These are phyloP conservation scores for Malus hybrid DNA, from an alignment of 331 rosid species.

Conservation along the genomic window DNA sequence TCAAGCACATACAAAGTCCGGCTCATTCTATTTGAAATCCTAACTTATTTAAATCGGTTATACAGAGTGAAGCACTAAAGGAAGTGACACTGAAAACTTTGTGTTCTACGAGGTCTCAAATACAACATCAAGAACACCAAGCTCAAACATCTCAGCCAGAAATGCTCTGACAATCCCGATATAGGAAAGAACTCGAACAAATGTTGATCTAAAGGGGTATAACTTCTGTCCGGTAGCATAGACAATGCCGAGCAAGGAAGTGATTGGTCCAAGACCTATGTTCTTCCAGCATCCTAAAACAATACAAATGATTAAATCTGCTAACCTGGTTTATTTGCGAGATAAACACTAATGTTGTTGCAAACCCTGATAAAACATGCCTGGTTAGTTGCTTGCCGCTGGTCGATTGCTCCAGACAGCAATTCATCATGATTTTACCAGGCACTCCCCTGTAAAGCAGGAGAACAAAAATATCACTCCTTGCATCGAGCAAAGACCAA, in stretches of 20 bases:
- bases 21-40: neutral
- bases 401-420: conserved; percentile 35
- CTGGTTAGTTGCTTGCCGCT: conserved; percentile 44
- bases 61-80: neutral
- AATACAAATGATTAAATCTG: neutral
- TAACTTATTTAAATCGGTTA: neutral
- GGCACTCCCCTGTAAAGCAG: conserved; percentile 41
- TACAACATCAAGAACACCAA: neutral
- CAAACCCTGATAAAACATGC: conserved; percentile 54
- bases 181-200: neutral
- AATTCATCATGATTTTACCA: conserved; percentile 40
- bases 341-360: conserved; percentile 65
- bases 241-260: neutral
- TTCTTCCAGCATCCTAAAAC: neutral
- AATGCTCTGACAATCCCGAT: neutral
- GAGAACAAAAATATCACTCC: conserved; percentile 15
- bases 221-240: neutral
- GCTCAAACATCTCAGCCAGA: neutral
- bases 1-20: neutral
- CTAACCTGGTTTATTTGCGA: conserved; percentile 69
- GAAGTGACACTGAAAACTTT: neutral
- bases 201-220: neutral
- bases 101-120: neutral
- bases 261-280: neutral
- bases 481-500: neutral